A percentile compares a stretch with the other conserved stretches of the same genome.
These are phyloP conservation scores for Crotalaria pallida DNA, from an alignment of 306 rosid genomes.

Conservation along the genomic window DNA sequence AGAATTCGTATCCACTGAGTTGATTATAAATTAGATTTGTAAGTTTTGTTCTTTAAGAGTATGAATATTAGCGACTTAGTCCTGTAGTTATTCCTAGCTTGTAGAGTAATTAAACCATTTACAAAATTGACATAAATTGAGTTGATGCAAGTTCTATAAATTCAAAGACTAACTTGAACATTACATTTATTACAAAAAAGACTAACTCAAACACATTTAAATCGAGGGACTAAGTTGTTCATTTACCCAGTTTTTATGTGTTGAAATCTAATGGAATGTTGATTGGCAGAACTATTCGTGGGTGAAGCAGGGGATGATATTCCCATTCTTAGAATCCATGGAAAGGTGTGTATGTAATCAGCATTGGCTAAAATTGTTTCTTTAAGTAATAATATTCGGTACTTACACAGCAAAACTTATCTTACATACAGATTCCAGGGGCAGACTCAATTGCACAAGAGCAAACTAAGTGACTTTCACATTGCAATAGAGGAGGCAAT, in stretches of 20 bases:
- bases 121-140: too few relatives aligned
- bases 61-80: too few relatives aligned
- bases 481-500: conserved; percentile 86
- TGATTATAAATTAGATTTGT: too few relatives aligned
- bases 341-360: conserved; percentile 56
- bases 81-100: too few relatives aligned
- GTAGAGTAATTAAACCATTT: too few relatives aligned
- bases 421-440: conserved; percentile 60
- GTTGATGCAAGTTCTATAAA: too few relatives aligned
- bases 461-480: conserved; percentile 62
- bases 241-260: background rate
- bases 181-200: too few relatives aligned
- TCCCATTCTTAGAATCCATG: conserved; percentile 70
- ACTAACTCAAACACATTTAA: too few relatives aligned
- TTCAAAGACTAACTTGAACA: too few relatives aligned
- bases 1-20: too few relatives aligned
- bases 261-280: conserved; percentile 20
- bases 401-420: background rate
- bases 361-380: background rate
- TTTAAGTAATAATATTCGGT: background rate
- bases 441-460: conserved; percentile 74
- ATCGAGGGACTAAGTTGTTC: background rate
- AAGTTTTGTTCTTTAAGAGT: too few relatives aligned
- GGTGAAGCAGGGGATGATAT: conserved; percentile 84
- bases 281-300: conserved; percentile 77